These are phyloP conservation scores for Rhododendron williamsianum DNA, from an alignment of 148 eudicot species.

Conservation along the genomic window DNA sequence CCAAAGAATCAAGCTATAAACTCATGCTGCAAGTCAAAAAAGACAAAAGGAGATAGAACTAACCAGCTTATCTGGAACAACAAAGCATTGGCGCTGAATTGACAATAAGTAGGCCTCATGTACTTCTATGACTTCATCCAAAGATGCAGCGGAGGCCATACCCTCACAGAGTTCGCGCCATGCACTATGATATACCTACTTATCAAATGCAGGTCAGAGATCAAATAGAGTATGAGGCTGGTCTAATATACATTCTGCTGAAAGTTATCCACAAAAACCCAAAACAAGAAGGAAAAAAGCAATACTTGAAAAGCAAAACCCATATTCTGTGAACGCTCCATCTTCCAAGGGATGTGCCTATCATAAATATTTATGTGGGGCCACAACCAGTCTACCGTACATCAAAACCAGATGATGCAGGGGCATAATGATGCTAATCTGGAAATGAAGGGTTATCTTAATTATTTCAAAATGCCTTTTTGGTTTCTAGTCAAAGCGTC, in stretches of 20 bases:
- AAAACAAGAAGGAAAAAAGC: background rate
- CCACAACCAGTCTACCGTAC: background rate
- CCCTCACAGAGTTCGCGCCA: slow-evolving; percentile 95
- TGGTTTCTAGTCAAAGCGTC: background rate
- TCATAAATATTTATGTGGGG: background rate
- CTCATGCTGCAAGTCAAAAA: background rate
- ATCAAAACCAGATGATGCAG: background rate
- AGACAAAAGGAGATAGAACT: slow-evolving; percentile 7
- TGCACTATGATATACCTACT: slow-evolving; percentile 91
- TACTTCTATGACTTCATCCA: slow-evolving; percentile 92
- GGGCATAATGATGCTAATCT: background rate
- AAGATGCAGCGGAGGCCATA: slow-evolving; percentile 81
- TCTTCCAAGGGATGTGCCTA: background rate
- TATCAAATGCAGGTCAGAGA: slow-evolving; percentile 7
- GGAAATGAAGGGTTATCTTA: background rate
- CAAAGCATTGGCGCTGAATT: slow-evolving; percentile 94
- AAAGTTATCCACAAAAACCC: background rate
- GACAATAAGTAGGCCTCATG: slow-evolving; percentile 90
- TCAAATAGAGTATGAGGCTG: background rate
- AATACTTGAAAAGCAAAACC: slow-evolving; percentile 1
- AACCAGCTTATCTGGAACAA: slow-evolving; percentile 96
- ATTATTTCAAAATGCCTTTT: background rate
- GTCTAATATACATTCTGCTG: slow-evolving; percentile 4
- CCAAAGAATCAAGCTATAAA: background rate
- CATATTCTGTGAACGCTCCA: background rate